Base-by-base conservation (phyloP, 371 early-diverging fungal genomes). In the Mortierella sp. region DNA sequence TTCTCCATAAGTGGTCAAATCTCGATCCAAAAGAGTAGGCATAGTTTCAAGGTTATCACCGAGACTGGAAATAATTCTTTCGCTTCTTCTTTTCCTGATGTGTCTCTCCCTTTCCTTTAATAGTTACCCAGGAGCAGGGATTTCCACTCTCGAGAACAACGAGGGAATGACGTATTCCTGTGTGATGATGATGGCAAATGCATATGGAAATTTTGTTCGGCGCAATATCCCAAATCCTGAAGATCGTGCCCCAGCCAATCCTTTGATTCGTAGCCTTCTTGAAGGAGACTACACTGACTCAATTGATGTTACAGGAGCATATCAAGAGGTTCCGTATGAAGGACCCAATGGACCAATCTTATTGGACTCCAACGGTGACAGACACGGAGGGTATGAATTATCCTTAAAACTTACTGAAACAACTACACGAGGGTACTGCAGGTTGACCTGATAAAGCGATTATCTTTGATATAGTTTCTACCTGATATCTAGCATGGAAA, bases 51-150 rank as follows among this genome's bases (percentile, higher is more conserved):
- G n/a, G n/a, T n/a, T n/a, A n/a, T n/a, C n/a, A n/a, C n/a, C n/a
- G n/a, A n/a, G n/a, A n/a, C n/a, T n/a, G n/a, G n/a, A n/a, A n/a
- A n/a, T n/a, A n/a, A n/a, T n/a, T 23, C 7, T 51, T 22, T 51
- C 7, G 17, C 17, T 8, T 9, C 53, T 26, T n/a, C 17, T 17
- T 5, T 51, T 51, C 5, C 7, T 9, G 22, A 13, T 13, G 17
- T 7, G 22, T 13, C 7, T 13, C 26, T 26, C 8, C 8, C 22
- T 51, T 9, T 51, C 22, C 53, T 51, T 22, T n/a, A 26, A 47
- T 86, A 75, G 70, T 2, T 76, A 59, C 32, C 76, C 76, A 22
- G 67, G 70, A 9, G 58, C 76, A 29, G 67, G 45, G 0, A 43
- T 49, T n/a, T n/a, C 23, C 0, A 13, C 34, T 12, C 7, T 70